phyloP scores from a whole-genome alignment of 345 rosid species.

The Clausena lansium region DNA sequence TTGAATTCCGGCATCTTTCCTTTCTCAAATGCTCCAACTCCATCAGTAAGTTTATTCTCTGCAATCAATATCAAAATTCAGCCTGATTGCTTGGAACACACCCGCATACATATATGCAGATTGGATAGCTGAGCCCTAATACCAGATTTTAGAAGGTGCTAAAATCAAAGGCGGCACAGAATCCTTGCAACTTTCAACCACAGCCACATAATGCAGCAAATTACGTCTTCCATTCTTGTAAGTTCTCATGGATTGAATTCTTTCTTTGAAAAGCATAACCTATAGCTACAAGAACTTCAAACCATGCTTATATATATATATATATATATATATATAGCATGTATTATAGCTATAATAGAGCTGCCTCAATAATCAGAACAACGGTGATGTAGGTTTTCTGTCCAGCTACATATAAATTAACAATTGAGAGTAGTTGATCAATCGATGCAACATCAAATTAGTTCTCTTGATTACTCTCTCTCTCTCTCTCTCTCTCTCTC shows the following conservation, averaged over 20 bases:
- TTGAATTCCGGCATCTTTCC: slow-evolving; percentile 49
- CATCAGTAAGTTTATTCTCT: slow-evolving; percentile 22
- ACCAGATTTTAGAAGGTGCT: neutral
- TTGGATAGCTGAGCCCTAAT: neutral
- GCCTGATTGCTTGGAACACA: neutral
- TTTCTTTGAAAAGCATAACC: neutral
- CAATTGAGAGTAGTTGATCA: neutral
- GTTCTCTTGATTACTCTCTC: neutral
- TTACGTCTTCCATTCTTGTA: neutral
- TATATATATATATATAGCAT: neutral
- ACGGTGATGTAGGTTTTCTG: neutral
- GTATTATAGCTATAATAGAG: neutral
- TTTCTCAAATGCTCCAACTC: slow-evolving; percentile 23
- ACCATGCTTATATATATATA: neutral
- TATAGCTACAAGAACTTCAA: neutral
- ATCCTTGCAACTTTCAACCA: neutral
- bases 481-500: too few species aligned
- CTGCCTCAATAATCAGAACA: neutral
- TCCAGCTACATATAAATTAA: neutral
- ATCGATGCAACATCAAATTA: neutral
- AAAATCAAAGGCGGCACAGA: slow-evolving; percentile 3
- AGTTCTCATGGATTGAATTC: neutral
- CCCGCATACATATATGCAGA: neutral
- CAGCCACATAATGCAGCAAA: slow-evolving; percentile 3
- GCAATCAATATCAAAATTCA: neutral